Percentiles rank a stretch among this genome's conserved stretches.
Evolutionary conservation across 2,329 filamentous ascomycete species (phyloP).

Genomic region (Talaromyces sp.): DNA sequence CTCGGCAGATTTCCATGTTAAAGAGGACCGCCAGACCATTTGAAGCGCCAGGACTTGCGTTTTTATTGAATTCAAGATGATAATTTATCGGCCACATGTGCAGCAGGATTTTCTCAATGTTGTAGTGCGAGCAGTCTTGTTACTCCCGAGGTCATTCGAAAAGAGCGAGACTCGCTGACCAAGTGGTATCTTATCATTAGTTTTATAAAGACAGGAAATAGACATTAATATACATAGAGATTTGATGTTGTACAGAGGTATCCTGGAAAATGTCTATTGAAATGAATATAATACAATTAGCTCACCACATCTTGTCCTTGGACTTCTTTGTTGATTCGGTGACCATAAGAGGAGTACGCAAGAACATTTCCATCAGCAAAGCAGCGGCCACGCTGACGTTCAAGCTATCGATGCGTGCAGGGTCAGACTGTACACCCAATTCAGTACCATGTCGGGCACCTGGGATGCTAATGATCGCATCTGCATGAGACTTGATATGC

Average conservation of each 20-base stretch:
- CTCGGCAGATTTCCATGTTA: no score
- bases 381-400: conserved; percentile 91
- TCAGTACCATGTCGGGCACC: conserved; percentile 51
- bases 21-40: no score
- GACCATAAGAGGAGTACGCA: conserved; percentile 37
- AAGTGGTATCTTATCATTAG: no score
- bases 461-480: conserved; percentile 66
- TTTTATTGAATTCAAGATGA: no score
- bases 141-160: no score
- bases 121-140: no score
- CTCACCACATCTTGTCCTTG: conserved; percentile 21
- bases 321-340: conserved; percentile 23
- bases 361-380: conserved; percentile 59
- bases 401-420: conserved; percentile 75
- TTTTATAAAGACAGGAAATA: neutral
- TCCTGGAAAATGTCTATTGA: neutral
- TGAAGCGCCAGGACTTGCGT: no score
- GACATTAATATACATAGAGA: neutral
- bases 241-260: neutral
- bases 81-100: no score
- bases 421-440: conserved; percentile 36
- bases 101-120: no score
- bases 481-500: conserved; percentile 65
- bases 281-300: conserved; percentile 4
- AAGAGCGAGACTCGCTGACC: no score